Evolutionary conservation across 257 asterid species (phyloP), one percentile per base, ranked within the genome.

Genomic region (Solanum chiquidenum): DNA sequence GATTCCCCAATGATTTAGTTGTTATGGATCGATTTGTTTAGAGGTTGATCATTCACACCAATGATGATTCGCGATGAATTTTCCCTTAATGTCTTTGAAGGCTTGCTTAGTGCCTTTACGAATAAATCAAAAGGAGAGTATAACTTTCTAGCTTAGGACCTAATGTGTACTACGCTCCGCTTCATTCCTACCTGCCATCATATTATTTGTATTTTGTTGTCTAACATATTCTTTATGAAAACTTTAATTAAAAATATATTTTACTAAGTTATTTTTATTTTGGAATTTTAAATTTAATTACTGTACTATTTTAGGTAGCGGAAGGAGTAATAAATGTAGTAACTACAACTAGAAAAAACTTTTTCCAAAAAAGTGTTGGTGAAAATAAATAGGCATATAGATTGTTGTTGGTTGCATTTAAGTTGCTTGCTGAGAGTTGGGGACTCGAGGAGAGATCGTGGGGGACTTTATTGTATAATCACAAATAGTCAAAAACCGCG

Each of bases 381-480:
- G 29, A 23, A 9, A 62, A 62, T 62, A 23, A 62, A 23, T 62
- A n/a, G 13, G 29, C 69, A 60, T 4, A 23, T 23, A 14, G 7
- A 68, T 29, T 72, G 79, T 6, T 34, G 46, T 20, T 73, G 46
- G 38, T 34, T 73, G 80, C 80, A 73, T 73, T 73, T 34, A 73
- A 73, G 44, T 73, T 73, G 46, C 80, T 34, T 35, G 80, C 10
- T 33, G 2, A 68, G 46, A 73, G 80, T 73, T 73, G 37, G 37
- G 80, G 46, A 73, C 80, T 73, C 80, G 80, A 73, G 46, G 80
- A 73, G 34, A 73, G 80, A 73, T 73, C 80, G 80, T 73, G 80
- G 80, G 80, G 49, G 46, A 9, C 74, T 20, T 20, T 73, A 71
- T 31, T 71, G 40, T 34, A 34, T 31, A 18, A 20, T 5, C 29